A percentile compares a stretch with the other conserved stretches of the same genome.
Conservation (phyloP, 441 rosid genomes). For the Hura crepitans region DNA sequence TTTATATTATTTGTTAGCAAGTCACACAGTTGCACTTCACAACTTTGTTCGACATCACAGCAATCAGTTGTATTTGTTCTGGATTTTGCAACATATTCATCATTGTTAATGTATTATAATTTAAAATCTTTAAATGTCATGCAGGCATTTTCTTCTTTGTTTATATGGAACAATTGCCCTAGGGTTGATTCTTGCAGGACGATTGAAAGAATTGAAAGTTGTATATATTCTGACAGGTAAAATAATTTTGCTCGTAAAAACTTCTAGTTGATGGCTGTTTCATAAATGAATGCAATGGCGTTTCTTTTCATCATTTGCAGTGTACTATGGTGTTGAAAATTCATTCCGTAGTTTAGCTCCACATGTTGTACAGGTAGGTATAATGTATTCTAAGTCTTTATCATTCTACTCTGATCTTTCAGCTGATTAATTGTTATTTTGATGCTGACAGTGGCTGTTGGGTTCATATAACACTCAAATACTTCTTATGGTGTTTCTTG, state of each 20-base stretch:
- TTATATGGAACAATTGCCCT: constrained; percentile 69
- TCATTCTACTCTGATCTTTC: not conserved
- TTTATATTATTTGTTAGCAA: constrained; percentile 13
- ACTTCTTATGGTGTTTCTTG: constrained; percentile 77
- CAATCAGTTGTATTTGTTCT: constrained; percentile 4
- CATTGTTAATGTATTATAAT: constrained; percentile 10
- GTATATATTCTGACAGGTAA: constrained; percentile 58
- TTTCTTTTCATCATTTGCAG: constrained; percentile 38
- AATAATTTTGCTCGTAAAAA: not conserved
- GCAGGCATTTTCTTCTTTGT: constrained; percentile 56
- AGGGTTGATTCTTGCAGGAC: constrained; percentile 72
- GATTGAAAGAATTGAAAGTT: constrained; percentile 63
- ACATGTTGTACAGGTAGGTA: constrained; percentile 58
- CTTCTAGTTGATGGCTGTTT: constrained; percentile 1
- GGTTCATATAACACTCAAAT: constrained; percentile 73
- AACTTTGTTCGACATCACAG: constrained; percentile 1
- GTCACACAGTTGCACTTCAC: not conserved
- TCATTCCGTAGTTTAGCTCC: constrained; percentile 69
- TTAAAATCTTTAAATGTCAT: constrained; percentile 15
- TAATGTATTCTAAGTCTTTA: not conserved
- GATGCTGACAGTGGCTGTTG: constrained; percentile 68
- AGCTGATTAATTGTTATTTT: constrained; percentile 13
- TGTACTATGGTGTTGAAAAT: constrained; percentile 69
- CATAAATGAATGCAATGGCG: constrained; percentile 4
- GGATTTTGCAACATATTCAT: not conserved